phyloP scores from a whole-genome alignment of 2,329 filamentous ascomycete species.

The Phaeosphaeriaceae sp. region DNA sequence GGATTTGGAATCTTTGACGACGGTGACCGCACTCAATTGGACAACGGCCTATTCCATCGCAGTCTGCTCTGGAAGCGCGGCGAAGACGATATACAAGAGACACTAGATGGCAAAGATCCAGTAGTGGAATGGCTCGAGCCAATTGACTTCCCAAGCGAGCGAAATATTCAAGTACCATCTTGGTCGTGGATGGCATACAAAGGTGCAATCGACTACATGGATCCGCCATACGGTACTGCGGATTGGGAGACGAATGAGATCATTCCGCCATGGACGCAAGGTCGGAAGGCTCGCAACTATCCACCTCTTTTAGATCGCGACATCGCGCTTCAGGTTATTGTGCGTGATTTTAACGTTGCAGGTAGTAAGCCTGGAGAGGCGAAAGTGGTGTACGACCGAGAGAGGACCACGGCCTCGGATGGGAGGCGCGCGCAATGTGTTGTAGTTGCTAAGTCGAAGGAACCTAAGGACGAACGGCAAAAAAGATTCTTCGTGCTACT shows the following conservation, averaged over 20 bases:
- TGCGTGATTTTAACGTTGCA: background rate
- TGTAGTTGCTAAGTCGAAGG: background rate
- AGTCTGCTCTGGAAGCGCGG: conserved; percentile 42
- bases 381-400: background rate
- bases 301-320: background rate
- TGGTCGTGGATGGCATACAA: conserved; percentile 31
- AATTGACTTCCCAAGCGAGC: conserved; percentile 5
- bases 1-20: conserved; percentile 44
- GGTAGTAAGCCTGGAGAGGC: background rate
- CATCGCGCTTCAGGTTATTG: background rate
- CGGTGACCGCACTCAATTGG: conserved; percentile 1
- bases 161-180: conserved; percentile 8
- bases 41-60: conserved; percentile 24
- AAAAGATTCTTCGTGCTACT: background rate
- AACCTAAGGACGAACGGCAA: background rate
- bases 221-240: conserved; percentile 1
- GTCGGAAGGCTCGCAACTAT: background rate
- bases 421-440: background rate
- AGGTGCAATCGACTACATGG: conserved; percentile 24
- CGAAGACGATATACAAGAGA: background rate
- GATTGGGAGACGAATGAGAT: conserved; percentile 6
- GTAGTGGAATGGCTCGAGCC: background rate
- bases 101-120: conserved; percentile 1
- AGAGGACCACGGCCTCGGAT: background rate
- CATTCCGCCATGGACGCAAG: background rate